These are phyloP conservation scores for Pseudonitzschia pungens DNA, from an alignment of 108 stramenopile species.

Conservation along the genomic window DNA sequence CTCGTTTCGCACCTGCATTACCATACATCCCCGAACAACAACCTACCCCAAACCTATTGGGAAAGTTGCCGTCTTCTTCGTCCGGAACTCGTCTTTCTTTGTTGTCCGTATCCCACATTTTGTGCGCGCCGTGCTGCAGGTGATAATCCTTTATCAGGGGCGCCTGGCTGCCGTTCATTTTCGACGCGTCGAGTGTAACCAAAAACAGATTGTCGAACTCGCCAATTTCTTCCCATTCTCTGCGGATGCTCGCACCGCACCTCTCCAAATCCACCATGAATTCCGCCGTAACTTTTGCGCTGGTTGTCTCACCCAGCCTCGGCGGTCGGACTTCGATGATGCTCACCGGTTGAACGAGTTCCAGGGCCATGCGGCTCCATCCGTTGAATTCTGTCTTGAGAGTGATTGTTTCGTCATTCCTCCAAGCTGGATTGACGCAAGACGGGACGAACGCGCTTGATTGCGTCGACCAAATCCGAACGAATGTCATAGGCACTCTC, in stretches of 20 bases:
- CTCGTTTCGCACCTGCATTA: slow-evolving; percentile 84
- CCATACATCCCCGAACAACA: slow-evolving; percentile 83
- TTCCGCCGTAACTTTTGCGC: slow-evolving; percentile 77
- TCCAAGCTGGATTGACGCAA: slow-evolving; percentile 40
- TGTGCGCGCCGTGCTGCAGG: slow-evolving; percentile 31
- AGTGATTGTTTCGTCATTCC: slow-evolving; percentile 34
- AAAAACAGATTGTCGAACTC: slow-evolving; percentile 94
- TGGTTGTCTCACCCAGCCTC: slow-evolving; percentile 75
- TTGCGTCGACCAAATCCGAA: slow-evolving; percentile 84
- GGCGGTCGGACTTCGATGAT: slow-evolving; percentile 84
- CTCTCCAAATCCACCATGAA: slow-evolving; percentile 77
- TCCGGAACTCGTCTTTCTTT: slow-evolving; percentile 62
- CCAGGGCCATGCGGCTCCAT: slow-evolving; percentile 86
- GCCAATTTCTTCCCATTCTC: slow-evolving; percentile 92
- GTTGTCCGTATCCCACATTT: slow-evolving; percentile 34
- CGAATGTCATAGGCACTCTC: slow-evolving; percentile 95
- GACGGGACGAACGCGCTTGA: slow-evolving; percentile 71
- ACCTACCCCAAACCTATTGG: slow-evolving; percentile 65
- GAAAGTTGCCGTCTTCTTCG: slow-evolving; percentile 85
- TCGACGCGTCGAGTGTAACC: slow-evolving; percentile 73
- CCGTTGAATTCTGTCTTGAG: slow-evolving; percentile 71
- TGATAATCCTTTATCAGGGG: slow-evolving; percentile 47
- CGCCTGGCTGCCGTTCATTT: slow-evolving; percentile 53
- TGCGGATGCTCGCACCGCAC: slow-evolving; percentile 71
- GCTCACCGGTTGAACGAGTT: slow-evolving; percentile 48